A percentile compares a stretch with the other conserved stretches of the same genome.
Conservation (phyloP, 148 eudicot species). For the Selenicereus undatus region DNA sequence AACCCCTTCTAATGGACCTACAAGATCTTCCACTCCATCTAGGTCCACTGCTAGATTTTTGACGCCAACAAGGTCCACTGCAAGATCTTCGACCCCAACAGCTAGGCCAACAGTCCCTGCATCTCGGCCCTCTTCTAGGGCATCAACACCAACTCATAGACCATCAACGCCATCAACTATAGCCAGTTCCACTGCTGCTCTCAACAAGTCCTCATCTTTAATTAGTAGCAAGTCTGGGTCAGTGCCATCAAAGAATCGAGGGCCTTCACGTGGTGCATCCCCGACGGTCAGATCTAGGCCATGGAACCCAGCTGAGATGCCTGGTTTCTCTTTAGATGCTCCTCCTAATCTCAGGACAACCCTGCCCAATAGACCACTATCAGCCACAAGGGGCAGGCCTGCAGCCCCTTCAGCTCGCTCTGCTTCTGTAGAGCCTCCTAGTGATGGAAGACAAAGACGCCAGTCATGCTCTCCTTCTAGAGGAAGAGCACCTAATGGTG, state of each 20-base stretch:
- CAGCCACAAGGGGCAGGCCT: constrained; percentile 88
- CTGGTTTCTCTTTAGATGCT: constrained; percentile 86
- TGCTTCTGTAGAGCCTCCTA: constrained; percentile 69
- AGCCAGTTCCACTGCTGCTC: constrained; percentile 41
- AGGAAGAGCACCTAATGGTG: constrained; percentile 79
- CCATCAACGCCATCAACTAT: constrained; percentile 44
- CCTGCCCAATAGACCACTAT: constrained; percentile 76
- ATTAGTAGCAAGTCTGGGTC: constrained; percentile 48
- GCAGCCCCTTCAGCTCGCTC: constrained; percentile 70
- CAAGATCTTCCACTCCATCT: constrained; percentile 35
- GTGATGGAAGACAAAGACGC: constrained; percentile 68
- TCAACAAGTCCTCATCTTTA: constrained; percentile 51
- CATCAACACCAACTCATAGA: constrained; percentile 85
- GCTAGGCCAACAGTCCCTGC: constrained; percentile 51
- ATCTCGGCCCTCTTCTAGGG: constrained; percentile 68
- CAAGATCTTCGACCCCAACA: constrained; percentile 83
- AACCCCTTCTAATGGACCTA: constrained; percentile 60
- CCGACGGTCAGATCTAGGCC: constrained; percentile 78
- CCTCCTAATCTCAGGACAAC: constrained; percentile 94
- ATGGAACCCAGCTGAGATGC: constrained; percentile 98
- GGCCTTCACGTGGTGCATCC: constrained; percentile 61
- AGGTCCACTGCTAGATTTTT: constrained; percentile 35
- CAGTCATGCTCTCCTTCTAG: constrained; percentile 95
- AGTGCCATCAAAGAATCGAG: constrained; percentile 43
- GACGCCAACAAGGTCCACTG: constrained; percentile 55